Evolutionary conservation across 768 basidiomycete species (phyloP).

Genomic region (Exidia glandulosa): DNA sequence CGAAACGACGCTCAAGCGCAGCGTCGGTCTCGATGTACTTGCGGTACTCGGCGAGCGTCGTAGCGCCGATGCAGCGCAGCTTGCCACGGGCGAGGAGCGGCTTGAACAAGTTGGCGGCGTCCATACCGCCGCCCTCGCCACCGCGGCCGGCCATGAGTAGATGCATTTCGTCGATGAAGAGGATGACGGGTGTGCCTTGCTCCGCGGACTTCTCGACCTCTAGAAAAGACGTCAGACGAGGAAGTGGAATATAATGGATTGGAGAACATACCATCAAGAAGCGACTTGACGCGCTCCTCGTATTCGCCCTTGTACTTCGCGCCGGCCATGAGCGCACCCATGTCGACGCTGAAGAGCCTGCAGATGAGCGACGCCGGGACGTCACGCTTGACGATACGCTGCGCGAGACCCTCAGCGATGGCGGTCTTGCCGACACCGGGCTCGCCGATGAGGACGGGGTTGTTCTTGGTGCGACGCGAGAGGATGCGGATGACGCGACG

Average conservation of each 20-base stretch:
- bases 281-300: constrained; percentile 89
- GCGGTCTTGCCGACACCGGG: constrained; percentile 94
- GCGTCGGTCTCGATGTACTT: constrained; percentile 91
- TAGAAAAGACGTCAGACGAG: constrained; percentile 3
- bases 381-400: constrained; percentile 89
- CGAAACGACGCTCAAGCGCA: constrained; percentile 83
- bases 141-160: constrained; percentile 88
- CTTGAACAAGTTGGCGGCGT: constrained; percentile 87
- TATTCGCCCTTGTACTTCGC: constrained; percentile 93
- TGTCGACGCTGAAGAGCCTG: constrained; percentile 76
- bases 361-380: constrained; percentile 66
- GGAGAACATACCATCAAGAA: constrained; percentile 39
- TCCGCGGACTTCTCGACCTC: constrained; percentile 86
- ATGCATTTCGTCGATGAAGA: constrained; percentile 93
- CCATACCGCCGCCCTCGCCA: constrained; percentile 80
- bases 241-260: not conserved
- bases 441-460: constrained; percentile 93
- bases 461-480: constrained; percentile 75
- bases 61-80: constrained; percentile 71
- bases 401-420: constrained; percentile 90
- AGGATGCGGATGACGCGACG: constrained; percentile 75
- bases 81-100: constrained; percentile 77
- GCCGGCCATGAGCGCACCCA: constrained; percentile 92
- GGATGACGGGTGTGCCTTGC: constrained; percentile 66
- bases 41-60: constrained; percentile 83